Percentiles rank a stretch among this genome's conserved stretches.
These are phyloP conservation scores for Cicer yamashitae DNA, from an alignment of 306 rosid species.

Conservation along the genomic window DNA sequence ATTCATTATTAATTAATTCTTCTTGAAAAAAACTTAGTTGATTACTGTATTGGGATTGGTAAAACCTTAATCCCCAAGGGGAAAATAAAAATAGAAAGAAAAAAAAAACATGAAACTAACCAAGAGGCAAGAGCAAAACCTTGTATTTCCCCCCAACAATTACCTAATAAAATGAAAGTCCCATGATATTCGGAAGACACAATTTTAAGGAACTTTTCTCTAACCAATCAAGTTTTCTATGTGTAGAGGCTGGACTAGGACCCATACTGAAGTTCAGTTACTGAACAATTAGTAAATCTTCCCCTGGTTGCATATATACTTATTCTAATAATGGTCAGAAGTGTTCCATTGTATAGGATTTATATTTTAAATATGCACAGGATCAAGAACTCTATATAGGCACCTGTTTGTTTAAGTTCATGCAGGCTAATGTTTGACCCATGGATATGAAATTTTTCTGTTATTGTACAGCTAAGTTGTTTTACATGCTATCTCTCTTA, in stretches of 20 bases:
- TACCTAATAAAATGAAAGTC: neutral
- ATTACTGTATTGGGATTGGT: constrained; percentile 9
- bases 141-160: neutral
- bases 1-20: neutral
- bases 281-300: constrained; percentile 22
- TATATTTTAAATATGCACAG: constrained; percentile 20
- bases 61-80: neutral
- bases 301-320: constrained; percentile 7
- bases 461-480: neutral
- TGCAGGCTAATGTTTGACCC: constrained; percentile 10
- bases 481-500: neutral
- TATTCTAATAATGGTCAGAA: constrained; percentile 9
- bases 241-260: constrained; percentile 1
- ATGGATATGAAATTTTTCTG: constrained; percentile 1
- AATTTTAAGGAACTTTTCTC: constrained; percentile 5
- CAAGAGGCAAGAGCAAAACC: neutral
- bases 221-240: neutral
- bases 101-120: neutral
- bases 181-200: neutral
- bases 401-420: constrained; percentile 23
- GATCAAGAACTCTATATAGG: constrained; percentile 11
- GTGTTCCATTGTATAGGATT: neutral
- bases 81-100: neutral
- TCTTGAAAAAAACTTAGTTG: neutral
- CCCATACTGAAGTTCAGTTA: no score